These are phyloP conservation scores for Colletotrichum chrysophilum DNA, from an alignment of 2,329 filamentous ascomycete species.

Conservation along the genomic window DNA sequence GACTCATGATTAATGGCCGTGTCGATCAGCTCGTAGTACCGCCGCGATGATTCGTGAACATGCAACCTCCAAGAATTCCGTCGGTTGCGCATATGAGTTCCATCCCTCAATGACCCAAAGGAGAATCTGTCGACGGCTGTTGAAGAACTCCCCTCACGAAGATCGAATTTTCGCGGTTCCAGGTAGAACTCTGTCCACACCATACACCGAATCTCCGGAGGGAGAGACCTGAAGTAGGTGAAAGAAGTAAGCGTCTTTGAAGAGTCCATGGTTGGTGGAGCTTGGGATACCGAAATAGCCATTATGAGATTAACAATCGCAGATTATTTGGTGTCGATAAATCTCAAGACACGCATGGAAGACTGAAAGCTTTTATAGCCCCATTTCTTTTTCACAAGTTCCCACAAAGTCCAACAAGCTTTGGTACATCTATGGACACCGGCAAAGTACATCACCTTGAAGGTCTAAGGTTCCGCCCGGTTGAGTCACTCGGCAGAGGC, in stretches of 20 bases:
- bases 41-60: not conserved
- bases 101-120: not conserved
- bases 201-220: not conserved
- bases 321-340: not conserved
- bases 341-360: not conserved
- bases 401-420: not conserved
- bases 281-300: not conserved
- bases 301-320: not conserved
- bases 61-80: not conserved
- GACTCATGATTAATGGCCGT: not conserved
- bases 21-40: not conserved
- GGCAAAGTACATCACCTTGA: not conserved
- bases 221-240: not conserved
- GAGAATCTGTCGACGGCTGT: not conserved
- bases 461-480: not conserved
- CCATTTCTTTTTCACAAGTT: not conserved
- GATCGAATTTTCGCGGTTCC: not conserved
- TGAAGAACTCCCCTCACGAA: not conserved
- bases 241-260: not conserved
- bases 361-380: not conserved
- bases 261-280: not conserved
- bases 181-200: not conserved
- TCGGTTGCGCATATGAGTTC: not conserved
- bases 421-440: not conserved
- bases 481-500: not conserved